Base-by-base conservation (phyloP, 1,284 basidiomycete genomes). In the Exsudoporus floridanus region DNA sequence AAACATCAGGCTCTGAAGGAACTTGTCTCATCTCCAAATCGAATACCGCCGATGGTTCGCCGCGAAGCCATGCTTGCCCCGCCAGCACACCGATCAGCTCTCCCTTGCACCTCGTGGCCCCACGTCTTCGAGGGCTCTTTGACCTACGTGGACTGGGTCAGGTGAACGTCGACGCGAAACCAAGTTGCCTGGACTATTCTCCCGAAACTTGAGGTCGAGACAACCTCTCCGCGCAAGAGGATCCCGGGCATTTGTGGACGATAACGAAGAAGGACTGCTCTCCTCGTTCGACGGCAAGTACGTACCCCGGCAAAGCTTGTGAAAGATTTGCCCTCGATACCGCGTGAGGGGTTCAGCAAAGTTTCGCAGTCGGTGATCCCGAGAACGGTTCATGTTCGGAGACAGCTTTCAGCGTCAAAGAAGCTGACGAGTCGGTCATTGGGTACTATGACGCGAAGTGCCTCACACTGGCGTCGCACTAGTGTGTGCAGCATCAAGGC, bases 101-200 rank as follows among this genome's bases (percentile, higher is more conserved):
- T 43, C 61, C 57, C 18, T 28, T 60, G 19, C 46, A 43, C 18
- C 27, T 48, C 16, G 34, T 55, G 13, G 56, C 67, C 7, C 67
- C 65, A 27, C 65, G 69, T 25, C 67, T 67, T 39, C 65, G 56
- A 12, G 67, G 69, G 10, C 62, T 67, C 47, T 71, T 70, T 33
- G 69, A 67, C 36, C 21, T 67, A 12, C 61, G 30, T 16, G 65
- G 67, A 18, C 65, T 69, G 2, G 64, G 67, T 5, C 57, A 55
- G 25, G 48, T 38, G 27, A 66, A 66, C 43, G 28, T 54, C 30
- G 56, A 68, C 41, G 43, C 56, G 7, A 54, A 45, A 14, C 69
- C 68, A 34, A 70, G 45, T n/a, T 50, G 57, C 27, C 33, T 62
- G 1, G 68, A 67, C 33, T 67, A 71, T 41, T 68, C 63, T 21